Evolutionary conservation across 345 rosid genomes (phyloP), one percentile per base, ranked within the genome.

Genomic region (Gossypium mustelinum): DNA sequence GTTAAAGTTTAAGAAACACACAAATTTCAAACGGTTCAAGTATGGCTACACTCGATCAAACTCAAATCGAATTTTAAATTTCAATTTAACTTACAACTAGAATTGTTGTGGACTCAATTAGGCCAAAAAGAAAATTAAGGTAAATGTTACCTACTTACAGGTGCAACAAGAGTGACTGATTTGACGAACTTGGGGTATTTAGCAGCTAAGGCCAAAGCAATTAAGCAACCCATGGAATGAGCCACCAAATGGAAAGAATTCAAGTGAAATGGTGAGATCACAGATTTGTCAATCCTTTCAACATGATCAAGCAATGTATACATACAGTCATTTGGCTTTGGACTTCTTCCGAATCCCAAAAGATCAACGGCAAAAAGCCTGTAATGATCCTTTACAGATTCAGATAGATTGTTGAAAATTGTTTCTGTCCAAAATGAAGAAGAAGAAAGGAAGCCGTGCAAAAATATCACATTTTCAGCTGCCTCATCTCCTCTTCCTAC

Each of bases 201-300:
- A 0, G 92, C 90, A 70, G 91, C 91, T 41, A 90, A 79, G 64
- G 92, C 92, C 74, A 86, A 34, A 39, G 89, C 91, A 67, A 92
- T 65, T 18, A 87, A 80, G 81, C 93, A 90, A 44, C 98, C 98
- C 98, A 91, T 89, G 60, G 98, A 94, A 56, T 94, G 97, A 25
- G 88, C 92, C 54, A 94, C 96, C 45, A 94, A 72, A 76, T 92
- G 94, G 80, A 89, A 92, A n/a, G 89, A 86, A 48, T 80, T 81
- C 85, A 85, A 79, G 51, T 82, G 68, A 64, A 75, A 81, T 18
- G 84, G 85, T 50, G 27, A 20, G 60, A 91, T 86, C 56, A 87
- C 87, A 9, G 94, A 89, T 77, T 88, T 84, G 75, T 87, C 91
- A 14, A 91, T 86, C 88, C 84, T 82, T 20, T 86, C 87, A 24